Evolutionary conservation across 306 rosid genomes (phyloP), one percentile per base, ranked within the genome.

Genomic region (Gillenia trifoliata): DNA sequence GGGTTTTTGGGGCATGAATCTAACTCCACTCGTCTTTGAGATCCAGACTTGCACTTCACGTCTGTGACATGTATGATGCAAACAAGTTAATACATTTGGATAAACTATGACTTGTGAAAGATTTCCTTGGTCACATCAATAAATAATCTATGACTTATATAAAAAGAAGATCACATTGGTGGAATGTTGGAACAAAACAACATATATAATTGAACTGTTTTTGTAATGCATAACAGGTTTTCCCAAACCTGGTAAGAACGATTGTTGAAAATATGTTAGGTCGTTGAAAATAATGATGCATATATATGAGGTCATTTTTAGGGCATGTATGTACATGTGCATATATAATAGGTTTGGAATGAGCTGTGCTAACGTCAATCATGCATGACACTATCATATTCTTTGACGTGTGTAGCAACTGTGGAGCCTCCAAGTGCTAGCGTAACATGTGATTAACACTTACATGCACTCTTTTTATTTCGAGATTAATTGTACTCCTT

Each of bases 101-200:
- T 36, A 22, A 22, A 26, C 64, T 52, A 12, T 33, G 23, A 71
- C 64, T 54, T 1, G 64, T 22, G 41, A 6, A 9, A 16, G 8
- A 59, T 25, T 40, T 40, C 57, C 76, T 33, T 9, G 56, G 68
- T 40, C 68, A 11, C 40, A 17, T 72, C 28, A 59, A 22, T 9
- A 40, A 13, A 59, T 72, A 59, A 33, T 43, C 57, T 26, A 59
- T 17, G 40, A 72, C 76, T 15, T 36, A 4, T 34, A 13, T 33
- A 22, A 71, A 40, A 17, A 52, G 23, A 17, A 19, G 19, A 34
- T 63, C 20, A 36, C 22, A 11, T 40, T 72, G 56, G 57, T 57
- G 40, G 76, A 72, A 38, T 56, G 66, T 72, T 72, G 75, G 40
- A 72, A 17, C 66, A 59, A 71, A 36, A 60, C 65, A 60, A 26